These are phyloP conservation scores for Sorghum bicolor DNA, from an alignment of 176 grass and related monocot species.

Conservation along the genomic window DNA sequence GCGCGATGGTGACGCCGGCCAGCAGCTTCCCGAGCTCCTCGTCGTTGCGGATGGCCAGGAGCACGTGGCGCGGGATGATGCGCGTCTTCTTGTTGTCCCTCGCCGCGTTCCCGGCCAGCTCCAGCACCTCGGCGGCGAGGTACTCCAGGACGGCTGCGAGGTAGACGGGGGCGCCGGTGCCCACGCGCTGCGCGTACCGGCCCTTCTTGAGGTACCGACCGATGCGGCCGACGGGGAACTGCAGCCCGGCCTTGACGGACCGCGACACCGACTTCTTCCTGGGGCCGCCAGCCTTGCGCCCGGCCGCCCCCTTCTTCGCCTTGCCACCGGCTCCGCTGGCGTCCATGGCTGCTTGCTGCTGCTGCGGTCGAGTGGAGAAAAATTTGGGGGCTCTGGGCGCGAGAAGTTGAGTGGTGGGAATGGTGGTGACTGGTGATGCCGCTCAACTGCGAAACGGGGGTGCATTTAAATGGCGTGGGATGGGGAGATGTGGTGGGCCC, in stretches of 20 bases:
- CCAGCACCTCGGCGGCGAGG: slow-evolving; percentile 39
- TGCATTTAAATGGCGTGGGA: neutral
- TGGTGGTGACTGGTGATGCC: neutral
- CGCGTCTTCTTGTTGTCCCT: slow-evolving; percentile 41
- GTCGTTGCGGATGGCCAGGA: slow-evolving; percentile 39
- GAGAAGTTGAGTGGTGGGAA: neutral
- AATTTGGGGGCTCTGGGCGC: neutral
- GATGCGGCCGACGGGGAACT: slow-evolving; percentile 53
- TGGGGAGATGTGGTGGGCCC: neutral
- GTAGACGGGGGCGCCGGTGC: slow-evolving; percentile 34
- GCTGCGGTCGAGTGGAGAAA: neutral
- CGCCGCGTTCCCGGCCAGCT: slow-evolving; percentile 23
- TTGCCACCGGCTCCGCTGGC: neutral
- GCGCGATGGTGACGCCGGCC: slow-evolving; percentile 30
- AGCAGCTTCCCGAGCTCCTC: slow-evolving; percentile 46
- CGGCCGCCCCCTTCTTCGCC: slow-evolving; percentile 27
- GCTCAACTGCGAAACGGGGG: neutral
- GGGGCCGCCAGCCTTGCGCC: slow-evolving; percentile 9
- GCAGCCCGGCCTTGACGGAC: slow-evolving; percentile 46
- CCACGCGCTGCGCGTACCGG: slow-evolving; percentile 46
- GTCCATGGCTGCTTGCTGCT: neutral
- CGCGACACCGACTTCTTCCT: slow-evolving; percentile 32
- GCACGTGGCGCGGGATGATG: slow-evolving; percentile 41
- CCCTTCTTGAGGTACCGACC: slow-evolving; percentile 47
- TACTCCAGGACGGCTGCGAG: slow-evolving; percentile 45